Base-by-base conservation (phyloP, 2,329 filamentous ascomycete species). In the Cadophora malorum region DNA sequence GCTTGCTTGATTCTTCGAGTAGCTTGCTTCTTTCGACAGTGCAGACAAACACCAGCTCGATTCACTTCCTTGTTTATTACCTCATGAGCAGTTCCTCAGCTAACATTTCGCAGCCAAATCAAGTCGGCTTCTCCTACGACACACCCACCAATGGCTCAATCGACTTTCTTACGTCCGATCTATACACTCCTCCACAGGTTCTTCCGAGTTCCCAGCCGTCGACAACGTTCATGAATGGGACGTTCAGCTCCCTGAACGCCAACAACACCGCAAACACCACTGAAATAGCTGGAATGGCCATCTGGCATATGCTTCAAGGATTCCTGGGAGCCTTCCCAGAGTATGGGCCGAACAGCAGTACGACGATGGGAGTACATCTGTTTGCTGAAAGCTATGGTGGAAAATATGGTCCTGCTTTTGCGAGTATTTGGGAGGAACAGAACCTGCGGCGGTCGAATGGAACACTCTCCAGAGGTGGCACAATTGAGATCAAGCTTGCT, bases 371-470 rank as follows among this genome's bases (percentile, higher is more conserved):
- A 5, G 83, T 92, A 64, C 88, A 89, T 72, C 79, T 92, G 4
- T 91, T 91, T 69, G 84, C 88, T 0, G 89, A 93, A 76, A 90
- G 87, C 77, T 90, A 92, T 76, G 87, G 89, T 41, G 91, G 91
- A 14, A 86, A 88, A 66, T 93, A 92, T 73, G 91, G 88, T 0
- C 89, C 89, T 1, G 81, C 85, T 1, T 90, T 92, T 73, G 87
- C 88, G 12, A 81, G 82, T 23, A 78, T 82, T 25, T 86, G 84
- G 79, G 83, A 90, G 73, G 77, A 85, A 66, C 89, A 93, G 78
- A 93, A 93, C 72, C 76, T 80, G 21, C 81, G 81, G 63, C 84
- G 85, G 16, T 74, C 77, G n/a, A 84, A 82, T 65, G 85, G 87
- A 3, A 77, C 82, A 1, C 67, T 86, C 1, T 77, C 83, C 9